phyloP scores from a whole-genome alignment of 768 basidiomycete genomes.

The Naganishia onofrii region DNA sequence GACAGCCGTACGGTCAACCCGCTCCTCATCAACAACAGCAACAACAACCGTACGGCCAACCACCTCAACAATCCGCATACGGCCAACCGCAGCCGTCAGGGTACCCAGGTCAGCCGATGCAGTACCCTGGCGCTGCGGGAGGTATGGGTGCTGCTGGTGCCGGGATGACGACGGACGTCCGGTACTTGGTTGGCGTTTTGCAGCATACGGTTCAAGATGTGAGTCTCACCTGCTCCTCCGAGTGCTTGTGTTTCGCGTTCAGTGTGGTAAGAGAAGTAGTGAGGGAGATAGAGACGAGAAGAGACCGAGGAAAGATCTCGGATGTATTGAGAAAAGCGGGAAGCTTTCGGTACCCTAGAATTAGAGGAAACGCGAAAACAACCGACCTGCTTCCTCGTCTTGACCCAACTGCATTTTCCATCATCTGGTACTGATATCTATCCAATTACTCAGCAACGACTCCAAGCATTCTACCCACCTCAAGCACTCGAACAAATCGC shows the following conservation, averaged over 20 bases:
- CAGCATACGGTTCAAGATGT: slow-evolving; percentile 50
- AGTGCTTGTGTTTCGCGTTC: neutral
- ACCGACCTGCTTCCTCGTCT: neutral
- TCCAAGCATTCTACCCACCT: slow-evolving; percentile 55
- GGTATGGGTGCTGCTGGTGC: slow-evolving; percentile 13
- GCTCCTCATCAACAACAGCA: no score
- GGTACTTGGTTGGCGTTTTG: slow-evolving; percentile 37
- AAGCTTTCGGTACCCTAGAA: no score
- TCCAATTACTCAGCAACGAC: slow-evolving; percentile 45
- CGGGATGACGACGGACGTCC: slow-evolving; percentile 35
- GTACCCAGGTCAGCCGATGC: slow-evolving; percentile 29
- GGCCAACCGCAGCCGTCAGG: slow-evolving; percentile 15
- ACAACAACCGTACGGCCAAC: neutral
- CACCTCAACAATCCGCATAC: no score
- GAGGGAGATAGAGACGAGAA: no score
- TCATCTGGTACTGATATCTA: slow-evolving; percentile 4
- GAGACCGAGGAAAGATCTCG: no score
- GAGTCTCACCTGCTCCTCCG: slow-evolving; percentile 23
- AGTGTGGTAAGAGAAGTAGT: no score
- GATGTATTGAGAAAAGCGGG: no score
- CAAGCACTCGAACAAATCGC: slow-evolving; percentile 51
- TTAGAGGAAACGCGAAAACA: no score
- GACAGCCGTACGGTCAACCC: neutral
- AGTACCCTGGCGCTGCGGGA: slow-evolving; percentile 34
- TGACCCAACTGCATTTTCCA: no score